phyloP scores from a whole-genome alignment of 108 stramenopile genomes.

The Nitzschia inconspicua region DNA sequence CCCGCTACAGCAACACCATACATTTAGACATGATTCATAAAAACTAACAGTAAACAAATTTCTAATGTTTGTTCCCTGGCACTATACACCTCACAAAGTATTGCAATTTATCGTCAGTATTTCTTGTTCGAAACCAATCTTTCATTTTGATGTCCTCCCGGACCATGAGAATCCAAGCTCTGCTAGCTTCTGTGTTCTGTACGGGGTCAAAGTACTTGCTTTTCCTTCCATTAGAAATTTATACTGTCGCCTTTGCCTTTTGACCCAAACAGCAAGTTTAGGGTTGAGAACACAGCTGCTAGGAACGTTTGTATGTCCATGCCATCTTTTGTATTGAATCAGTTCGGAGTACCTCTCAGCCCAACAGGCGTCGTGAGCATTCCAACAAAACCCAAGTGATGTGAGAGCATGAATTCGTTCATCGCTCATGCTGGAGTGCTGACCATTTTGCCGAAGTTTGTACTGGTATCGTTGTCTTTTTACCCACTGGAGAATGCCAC shows the following conservation, averaged over 20 bases:
- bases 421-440: slow-evolving; percentile 41
- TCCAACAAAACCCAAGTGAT: slow-evolving; percentile 55
- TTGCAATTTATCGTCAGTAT: background rate
- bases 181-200: slow-evolving; percentile 34
- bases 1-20: background rate
- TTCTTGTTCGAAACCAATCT: background rate
- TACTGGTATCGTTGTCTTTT: slow-evolving; percentile 40
- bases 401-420: slow-evolving; percentile 41
- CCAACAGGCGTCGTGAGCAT: slow-evolving; percentile 30
- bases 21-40: background rate
- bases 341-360: slow-evolving; percentile 32
- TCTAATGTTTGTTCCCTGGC: background rate
- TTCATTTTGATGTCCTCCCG: slow-evolving; percentile 9
- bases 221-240: slow-evolving; percentile 39
- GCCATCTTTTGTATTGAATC: slow-evolving; percentile 10
- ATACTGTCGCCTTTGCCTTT: slow-evolving; percentile 39
- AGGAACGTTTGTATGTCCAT: slow-evolving; percentile 33
- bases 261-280: slow-evolving; percentile 39
- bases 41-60: background rate
- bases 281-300: slow-evolving; percentile 23
- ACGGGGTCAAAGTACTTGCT: slow-evolving; percentile 38
- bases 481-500: no score
- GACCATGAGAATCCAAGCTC: slow-evolving; percentile 48
- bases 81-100: background rate
- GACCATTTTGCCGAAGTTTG: slow-evolving; percentile 18